Evolutionary conservation across 2,329 filamentous ascomycete genomes (phyloP).

Genomic region (Cladosporium cucumerinum): DNA sequence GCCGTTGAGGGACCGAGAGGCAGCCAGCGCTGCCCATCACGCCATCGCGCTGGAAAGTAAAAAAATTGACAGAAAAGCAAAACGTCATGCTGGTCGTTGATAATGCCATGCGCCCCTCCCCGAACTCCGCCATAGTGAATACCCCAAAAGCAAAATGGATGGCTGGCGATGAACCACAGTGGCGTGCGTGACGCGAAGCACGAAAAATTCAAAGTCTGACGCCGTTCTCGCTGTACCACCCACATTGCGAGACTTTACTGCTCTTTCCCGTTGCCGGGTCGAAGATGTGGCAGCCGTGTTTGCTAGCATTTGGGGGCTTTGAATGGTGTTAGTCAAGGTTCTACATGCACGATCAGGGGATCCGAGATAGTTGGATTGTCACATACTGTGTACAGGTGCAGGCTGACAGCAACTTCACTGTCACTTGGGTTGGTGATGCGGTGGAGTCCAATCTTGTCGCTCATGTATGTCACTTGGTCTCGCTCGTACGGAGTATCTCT

Average conservation of each 20-base stretch:
- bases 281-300: constrained; percentile 77
- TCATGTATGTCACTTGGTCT: constrained; percentile 85
- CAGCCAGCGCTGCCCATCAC: background rate
- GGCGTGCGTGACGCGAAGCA: background rate
- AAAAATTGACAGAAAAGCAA: background rate
- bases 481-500: constrained; percentile 65
- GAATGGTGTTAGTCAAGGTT: constrained; percentile 53
- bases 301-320: constrained; percentile 84
- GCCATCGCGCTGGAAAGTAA: constrained; percentile 4
- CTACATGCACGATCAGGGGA: constrained; percentile 7
- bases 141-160: background rate
- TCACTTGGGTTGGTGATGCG: constrained; percentile 71
- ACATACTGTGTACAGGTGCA: constrained; percentile 61
- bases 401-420: constrained; percentile 72
- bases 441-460: constrained; percentile 81
- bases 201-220: background rate
- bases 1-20: constrained; percentile 13
- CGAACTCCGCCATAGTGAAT: background rate
- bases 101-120: background rate
- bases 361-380: background rate
- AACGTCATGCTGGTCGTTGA: background rate
- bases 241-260: constrained; percentile 66
- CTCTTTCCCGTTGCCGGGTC: constrained; percentile 71
- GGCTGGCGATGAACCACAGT: background rate
- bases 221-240: constrained; percentile 52